Conservation (phyloP, 1,284 basidiomycete species). For the Rhodotorula sp. region DNA sequence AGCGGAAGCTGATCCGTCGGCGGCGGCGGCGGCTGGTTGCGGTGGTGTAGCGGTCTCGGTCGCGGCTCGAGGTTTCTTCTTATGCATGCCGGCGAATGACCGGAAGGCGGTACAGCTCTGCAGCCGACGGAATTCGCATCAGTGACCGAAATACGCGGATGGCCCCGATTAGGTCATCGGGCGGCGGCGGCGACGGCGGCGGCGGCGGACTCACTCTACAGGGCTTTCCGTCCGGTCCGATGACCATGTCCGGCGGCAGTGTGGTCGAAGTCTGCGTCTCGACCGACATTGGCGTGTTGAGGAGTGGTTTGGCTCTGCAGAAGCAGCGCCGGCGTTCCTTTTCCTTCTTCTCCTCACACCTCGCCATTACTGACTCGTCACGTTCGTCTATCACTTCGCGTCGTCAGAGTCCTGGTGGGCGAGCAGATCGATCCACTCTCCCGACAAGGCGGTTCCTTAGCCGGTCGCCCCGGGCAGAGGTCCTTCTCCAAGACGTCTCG, state of each 20-base stretch:
- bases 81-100: conserved; percentile 32
- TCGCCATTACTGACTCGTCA: conserved; percentile 4
- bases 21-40: not conserved
- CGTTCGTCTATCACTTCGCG: not conserved
- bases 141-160: not conserved
- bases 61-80: conserved; percentile 42
- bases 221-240: conserved; percentile 87
- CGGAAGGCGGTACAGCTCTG: conserved; percentile 41
- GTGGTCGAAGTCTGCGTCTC: not conserved
- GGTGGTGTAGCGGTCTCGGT: not conserved
- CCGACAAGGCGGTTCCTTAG: conserved; percentile 5
- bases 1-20: conserved; percentile 33
- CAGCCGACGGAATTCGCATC: conserved; percentile 1
- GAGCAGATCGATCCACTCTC: not conserved
- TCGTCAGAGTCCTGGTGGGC: conserved; percentile 13
- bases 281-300: not conserved
- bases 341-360: not conserved
- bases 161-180: not conserved
- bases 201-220: conserved; percentile 72
- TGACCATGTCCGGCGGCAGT: conserved; percentile 61
- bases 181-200: not conserved
- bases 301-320: not conserved
- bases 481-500: conserved; percentile 1
- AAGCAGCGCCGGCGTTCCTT: too few relatives aligned
- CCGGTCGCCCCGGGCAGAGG: not conserved